Conservation (phyloP, 1,139 yeast genomes). For the Hansenula sp. region DNA sequence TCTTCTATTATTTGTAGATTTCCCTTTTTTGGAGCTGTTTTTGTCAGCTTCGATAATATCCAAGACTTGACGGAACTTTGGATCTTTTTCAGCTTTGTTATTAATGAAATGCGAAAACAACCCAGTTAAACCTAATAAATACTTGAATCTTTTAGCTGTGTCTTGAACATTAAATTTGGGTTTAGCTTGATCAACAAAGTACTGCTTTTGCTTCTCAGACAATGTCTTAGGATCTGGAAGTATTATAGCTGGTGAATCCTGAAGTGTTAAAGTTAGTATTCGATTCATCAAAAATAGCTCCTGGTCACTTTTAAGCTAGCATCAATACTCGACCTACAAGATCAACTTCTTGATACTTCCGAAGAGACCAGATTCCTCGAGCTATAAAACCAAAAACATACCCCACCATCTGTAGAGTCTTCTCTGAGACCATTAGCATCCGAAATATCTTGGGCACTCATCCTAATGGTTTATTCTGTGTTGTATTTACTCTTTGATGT, state of each 20-base stretch:
- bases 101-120: conserved; percentile 67
- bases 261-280: conserved; percentile 6
- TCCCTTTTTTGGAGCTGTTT: conserved; percentile 6
- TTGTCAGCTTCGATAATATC: conserved; percentile 27
- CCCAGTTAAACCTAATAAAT: conserved; percentile 61
- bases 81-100: conserved; percentile 61
- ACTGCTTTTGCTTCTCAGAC: conserved; percentile 24
- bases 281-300: too few relatives aligned
- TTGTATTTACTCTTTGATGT: neutral
- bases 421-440: neutral
- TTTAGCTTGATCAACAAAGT: conserved; percentile 46
- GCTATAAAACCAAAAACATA: too few relatives aligned
- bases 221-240: conserved; percentile 4
- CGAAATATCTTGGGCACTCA: neutral
- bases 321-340: too few relatives aligned
- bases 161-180: conserved; percentile 45
- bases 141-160: conserved; percentile 59
- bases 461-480: neutral
- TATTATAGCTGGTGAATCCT: conserved; percentile 2
- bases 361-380: too few relatives aligned
- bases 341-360: too few relatives aligned
- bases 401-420: neutral
- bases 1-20: conserved; percentile 19
- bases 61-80: conserved; percentile 45
- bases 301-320: too few relatives aligned